Percentiles rank a stretch among this genome's conserved stretches.
phyloP scores from a whole-genome alignment of 345 rosid genomes.

The Syzygium grande region DNA sequence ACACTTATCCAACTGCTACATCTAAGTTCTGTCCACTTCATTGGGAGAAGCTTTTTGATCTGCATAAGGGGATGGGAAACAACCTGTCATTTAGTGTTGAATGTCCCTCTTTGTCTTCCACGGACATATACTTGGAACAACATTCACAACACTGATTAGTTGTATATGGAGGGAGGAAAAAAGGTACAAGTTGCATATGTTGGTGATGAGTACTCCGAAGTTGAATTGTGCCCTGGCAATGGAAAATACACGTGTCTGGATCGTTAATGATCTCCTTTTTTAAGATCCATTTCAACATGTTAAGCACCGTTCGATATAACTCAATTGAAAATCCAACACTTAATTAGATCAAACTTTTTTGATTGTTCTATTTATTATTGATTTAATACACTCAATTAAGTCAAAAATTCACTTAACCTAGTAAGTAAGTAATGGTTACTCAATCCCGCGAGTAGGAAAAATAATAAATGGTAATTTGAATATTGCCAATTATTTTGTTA shows the following conservation, averaged over 20 bases:
- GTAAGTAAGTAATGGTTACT: not conserved
- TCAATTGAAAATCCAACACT: not conserved
- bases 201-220: not conserved
- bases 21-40: not conserved
- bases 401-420: not conserved
- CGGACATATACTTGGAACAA: not conserved
- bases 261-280: not conserved
- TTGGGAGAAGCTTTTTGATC: not conserved
- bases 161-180: not conserved
- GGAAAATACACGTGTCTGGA: not conserved
- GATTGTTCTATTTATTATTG: not conserved
- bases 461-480: not conserved
- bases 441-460: not conserved
- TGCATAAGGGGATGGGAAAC: not conserved
- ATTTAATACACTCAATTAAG: not conserved
- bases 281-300: not conserved
- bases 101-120: not conserved
- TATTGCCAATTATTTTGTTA: not conserved
- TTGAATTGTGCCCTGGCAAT: not conserved
- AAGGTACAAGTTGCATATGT: not conserved
- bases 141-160: not conserved
- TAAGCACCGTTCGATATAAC: not conserved
- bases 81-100: not conserved
- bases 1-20: not conserved
- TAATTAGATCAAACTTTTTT: no score